These are phyloP conservation scores for Ceriops decandra DNA, from an alignment of 345 rosid genomes.

Conservation along the genomic window DNA sequence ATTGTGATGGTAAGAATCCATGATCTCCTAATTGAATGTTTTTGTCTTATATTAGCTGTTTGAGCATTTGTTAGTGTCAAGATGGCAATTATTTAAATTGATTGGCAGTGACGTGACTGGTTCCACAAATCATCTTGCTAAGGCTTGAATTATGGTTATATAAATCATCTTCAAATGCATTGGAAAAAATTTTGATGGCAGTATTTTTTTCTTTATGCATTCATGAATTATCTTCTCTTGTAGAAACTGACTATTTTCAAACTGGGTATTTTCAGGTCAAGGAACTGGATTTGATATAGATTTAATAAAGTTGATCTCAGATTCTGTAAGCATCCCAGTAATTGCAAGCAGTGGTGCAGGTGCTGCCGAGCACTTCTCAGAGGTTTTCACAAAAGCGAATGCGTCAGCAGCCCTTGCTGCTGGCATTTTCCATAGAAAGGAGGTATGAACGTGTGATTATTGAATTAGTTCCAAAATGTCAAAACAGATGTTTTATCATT, in stretches of 20 bases:
- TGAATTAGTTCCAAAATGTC: not conserved
- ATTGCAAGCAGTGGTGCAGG: slow-evolving; percentile 99
- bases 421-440: slow-evolving; percentile 94
- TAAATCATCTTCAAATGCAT: too few relatives aligned
- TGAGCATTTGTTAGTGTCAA: not conserved
- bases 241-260: not conserved
- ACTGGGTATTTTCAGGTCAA: slow-evolving; percentile 60
- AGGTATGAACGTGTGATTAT: slow-evolving; percentile 37
- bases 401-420: slow-evolving; percentile 99
- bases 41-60: not conserved
- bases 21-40: not conserved
- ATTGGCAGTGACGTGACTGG: too few relatives aligned
- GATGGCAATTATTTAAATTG: not conserved
- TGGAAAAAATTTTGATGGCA: too few relatives aligned
- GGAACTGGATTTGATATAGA: slow-evolving; percentile 90
- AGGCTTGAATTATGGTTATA: too few relatives aligned
- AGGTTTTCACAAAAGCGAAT: slow-evolving; percentile 69
- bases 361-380: slow-evolving; percentile 68
- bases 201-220: too few relatives aligned
- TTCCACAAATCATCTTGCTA: too few relatives aligned
- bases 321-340: slow-evolving; percentile 90
- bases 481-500: too few relatives aligned
- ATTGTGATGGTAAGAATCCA: slow-evolving; percentile 71
- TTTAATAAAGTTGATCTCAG: slow-evolving; percentile 72
- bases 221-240: not conserved